Base-by-base conservation (phyloP, 2,329 filamentous ascomycete genomes). In the Cladophialophora carrionii region DNA sequence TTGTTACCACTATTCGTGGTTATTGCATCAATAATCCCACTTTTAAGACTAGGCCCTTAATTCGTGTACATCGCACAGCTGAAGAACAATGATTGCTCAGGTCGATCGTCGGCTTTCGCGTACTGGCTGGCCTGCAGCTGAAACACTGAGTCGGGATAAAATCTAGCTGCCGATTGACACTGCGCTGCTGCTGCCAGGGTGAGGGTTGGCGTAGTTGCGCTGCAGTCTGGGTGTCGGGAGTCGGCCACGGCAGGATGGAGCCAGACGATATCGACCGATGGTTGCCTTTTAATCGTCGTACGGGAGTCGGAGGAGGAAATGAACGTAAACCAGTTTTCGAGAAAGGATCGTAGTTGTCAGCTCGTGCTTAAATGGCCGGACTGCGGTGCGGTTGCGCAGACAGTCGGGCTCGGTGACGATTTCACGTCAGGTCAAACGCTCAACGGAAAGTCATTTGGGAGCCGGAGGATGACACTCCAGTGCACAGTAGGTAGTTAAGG, bases 331-430 rank as follows among this genome's bases (percentile, higher is more conserved):
- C 48, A 59, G 31, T 41, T 22, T 41, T 49, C 7, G 22, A 43
- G 37, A 8, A 67, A 60, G 59, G 66, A 64, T 53, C 61, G 63
- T 54, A 48, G 57, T 31, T 59, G 61, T 64, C 63, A 68, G 66
- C 63, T 66, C 61, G 61, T 64, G 57, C 46, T 56, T 31, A 53
- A 26, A 37, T 31, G 48, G 46, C 29, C n/a, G 57, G 51, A 41
- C 24, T n/a, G 53, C 54, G 66, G 58, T 46, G 54, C 37, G 57
- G 57, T 57, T 58, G 65, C 58, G 57, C 65, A 67, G 65, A 64
- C 65, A 51, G 52, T 51, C 52, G 60, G 41, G 43, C 46, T 49
- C 12, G 51, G 59, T 61, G 34, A 55, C 48, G 60, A n/a, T 20
- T 41, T 59, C 59, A 60, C 61, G 64, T 60, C 56, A 63, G 57